Percentiles rank a stretch among this genome's conserved stretches.
Evolutionary conservation across 768 basidiomycete genomes (phyloP).

Genomic region (Cystobasidiopsis lactophilus): DNA sequence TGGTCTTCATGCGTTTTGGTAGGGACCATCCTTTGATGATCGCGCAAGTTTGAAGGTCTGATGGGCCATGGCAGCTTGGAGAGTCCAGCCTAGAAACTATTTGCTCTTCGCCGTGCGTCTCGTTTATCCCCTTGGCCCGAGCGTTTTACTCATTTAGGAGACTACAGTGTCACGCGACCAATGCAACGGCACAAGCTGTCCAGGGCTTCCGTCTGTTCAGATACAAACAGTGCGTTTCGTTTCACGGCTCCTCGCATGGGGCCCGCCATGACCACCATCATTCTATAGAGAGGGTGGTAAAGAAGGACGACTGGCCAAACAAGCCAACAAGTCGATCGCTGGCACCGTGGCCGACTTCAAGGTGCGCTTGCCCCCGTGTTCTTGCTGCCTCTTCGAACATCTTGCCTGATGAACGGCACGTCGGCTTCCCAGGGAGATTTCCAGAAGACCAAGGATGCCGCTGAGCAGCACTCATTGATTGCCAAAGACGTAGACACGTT

Average conservation of each 20-base stretch:
- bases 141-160: no score
- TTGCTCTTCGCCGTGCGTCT: conserved; percentile 64
- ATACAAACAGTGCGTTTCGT: background rate
- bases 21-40: conserved; percentile 21
- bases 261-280: background rate
- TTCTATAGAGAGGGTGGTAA: background rate
- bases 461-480: no score
- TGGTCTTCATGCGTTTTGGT: conserved; percentile 93
- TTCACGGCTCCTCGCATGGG: background rate
- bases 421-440: no score
- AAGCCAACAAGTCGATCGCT: background rate
- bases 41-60: background rate
- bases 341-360: background rate
- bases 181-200: conserved; percentile 59
- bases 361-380: background rate
- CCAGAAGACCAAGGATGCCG: no score
- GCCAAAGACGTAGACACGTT: no score
- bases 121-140: conserved; percentile 46
- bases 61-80: conserved; percentile 43
- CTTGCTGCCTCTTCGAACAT: no score
- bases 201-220: conserved; percentile 55
- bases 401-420: no score
- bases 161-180: conserved; percentile 40
- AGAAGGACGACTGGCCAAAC: background rate
- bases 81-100: conserved; percentile 85